Evolutionary conservation across 257 asterid species (phyloP), one percentile per base, ranked within the genome.

Genomic region (Solanum phureja): DNA sequence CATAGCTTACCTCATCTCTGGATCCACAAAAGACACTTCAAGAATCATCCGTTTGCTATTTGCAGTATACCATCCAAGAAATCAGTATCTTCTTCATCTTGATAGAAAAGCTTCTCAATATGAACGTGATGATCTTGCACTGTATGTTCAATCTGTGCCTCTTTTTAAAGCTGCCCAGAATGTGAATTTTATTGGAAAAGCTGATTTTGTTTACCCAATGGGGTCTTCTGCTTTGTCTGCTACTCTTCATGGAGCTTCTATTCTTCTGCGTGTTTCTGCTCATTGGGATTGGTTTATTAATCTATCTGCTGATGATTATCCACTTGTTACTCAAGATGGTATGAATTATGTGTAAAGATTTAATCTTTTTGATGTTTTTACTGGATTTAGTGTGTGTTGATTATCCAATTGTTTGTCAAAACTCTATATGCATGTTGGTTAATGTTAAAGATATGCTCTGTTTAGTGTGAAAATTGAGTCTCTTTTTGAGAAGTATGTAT

Each of bases 301-400:
- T 87, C 98, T 97, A 7, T 91, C 93, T 58, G 98, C 90, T 31
- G 91, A 90, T 81, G 96, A 93, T 92, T 97, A 97, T 84, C 99
- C 99, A 18, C 98, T 97, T 75, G 90, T 95, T 83, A 91, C 95
- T 66, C 99, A 97, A 90, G 99, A 96, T 94, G 99, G 99, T 95
- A 93, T 83, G 83, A 29, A 64, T 31, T 60, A 10, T 40, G 11
- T 82, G 5, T 81, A 31, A 81, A 81, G 29, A 46, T 19, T 40
- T 73, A 73, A 35, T 35, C 49, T 62, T 9, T 58, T 23, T 62
- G 7, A 5, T 2, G 71, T n/a, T 62, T 62, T 62, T n/a, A 4
- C 71, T 62, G 46, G 81, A 34, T 73, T 16, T 73, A 34, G 81
- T 73, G 46, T 18, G 0, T 73, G 27, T 3, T 75, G 83, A 75